Percentiles rank a stretch among this genome's conserved stretches.
These are phyloP conservation scores for Botrytis galanthina DNA, from an alignment of 2,329 filamentous ascomycete species.

Conservation along the genomic window DNA sequence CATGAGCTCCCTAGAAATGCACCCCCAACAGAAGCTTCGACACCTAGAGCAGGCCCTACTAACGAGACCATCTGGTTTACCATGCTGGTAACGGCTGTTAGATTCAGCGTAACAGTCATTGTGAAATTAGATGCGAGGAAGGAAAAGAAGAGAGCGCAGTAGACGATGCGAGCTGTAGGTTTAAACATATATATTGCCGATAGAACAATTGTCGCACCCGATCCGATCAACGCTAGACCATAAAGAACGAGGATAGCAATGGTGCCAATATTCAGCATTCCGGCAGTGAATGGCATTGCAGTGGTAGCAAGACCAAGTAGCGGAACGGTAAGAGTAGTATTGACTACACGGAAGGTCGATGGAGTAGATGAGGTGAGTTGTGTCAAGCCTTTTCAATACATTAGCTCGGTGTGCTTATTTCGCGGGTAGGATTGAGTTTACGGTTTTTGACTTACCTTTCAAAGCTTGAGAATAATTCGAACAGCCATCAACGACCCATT, in stretches of 20 bases:
- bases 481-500: not conserved
- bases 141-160: conserved; percentile 2
- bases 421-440: not conserved
- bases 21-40: not conserved
- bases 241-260: not conserved
- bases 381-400: not conserved
- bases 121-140: conserved; percentile 3
- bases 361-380: not conserved
- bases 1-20: not conserved
- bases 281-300: not conserved
- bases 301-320: not conserved
- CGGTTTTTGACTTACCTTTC: not conserved
- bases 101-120: not conserved
- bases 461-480: not conserved
- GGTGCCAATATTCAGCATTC: not conserved
- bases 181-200: not conserved
- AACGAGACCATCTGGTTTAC: not conserved
- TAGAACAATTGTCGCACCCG: not conserved
- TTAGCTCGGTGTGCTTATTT: not conserved
- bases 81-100: not conserved
- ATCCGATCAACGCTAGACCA: not conserved
- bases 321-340: not conserved
- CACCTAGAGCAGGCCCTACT: not conserved
- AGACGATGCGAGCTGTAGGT: not conserved
- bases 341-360: not conserved